These are phyloP conservation scores for Xylaria flabelliformis DNA, from an alignment of 495 filamentous ascomycete genomes.

Conservation along the genomic window DNA sequence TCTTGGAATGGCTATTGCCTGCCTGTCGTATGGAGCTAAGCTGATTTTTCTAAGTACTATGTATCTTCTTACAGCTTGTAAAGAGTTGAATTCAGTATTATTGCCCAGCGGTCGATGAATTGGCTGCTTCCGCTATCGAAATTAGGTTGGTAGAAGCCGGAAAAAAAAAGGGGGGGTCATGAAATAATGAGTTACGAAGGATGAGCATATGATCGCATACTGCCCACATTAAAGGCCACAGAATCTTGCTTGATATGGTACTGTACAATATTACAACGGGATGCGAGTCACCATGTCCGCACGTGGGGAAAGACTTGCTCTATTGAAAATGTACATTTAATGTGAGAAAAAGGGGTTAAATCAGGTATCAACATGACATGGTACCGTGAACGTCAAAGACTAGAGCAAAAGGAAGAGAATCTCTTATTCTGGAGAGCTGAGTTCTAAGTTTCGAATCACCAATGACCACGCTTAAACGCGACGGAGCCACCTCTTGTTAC, in stretches of 20 bases:
- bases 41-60: conserved; percentile 39
- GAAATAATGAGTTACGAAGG: conserved; percentile 17
- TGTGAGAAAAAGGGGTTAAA: neutral
- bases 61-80: conserved; percentile 41
- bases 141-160: neutral
- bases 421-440: neutral
- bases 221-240: neutral
- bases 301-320: neutral
- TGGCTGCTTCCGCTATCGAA: neutral
- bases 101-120: neutral
- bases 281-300: neutral
- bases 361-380: neutral
- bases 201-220: conserved; percentile 7
- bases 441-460: neutral
- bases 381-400: neutral
- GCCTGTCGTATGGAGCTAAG: conserved; percentile 9
- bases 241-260: conserved; percentile 1
- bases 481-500: neutral
- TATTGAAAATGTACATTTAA: neutral
- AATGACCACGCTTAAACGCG: neutral
- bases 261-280: neutral
- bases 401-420: neutral
- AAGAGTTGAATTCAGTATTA: neutral
- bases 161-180: neutral
- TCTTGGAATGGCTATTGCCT: neutral